Percentiles rank a stretch among this genome's conserved stretches.
Evolutionary conservation across 257 asterid species (phyloP).

Genomic region (Lycium barbarum): DNA sequence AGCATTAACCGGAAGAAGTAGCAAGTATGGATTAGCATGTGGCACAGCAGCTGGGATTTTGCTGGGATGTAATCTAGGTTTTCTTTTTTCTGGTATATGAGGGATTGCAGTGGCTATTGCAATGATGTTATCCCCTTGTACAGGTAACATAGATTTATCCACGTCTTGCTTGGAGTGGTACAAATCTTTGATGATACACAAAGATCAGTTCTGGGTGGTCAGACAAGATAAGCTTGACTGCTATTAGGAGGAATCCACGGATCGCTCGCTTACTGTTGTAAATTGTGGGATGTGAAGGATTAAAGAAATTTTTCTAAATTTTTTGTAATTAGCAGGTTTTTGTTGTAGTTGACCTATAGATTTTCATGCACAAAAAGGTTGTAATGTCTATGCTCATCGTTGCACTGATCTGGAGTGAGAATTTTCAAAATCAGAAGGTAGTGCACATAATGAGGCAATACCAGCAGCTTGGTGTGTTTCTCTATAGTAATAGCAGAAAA

Average conservation of each 20-base stretch:
- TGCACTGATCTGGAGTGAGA: neutral
- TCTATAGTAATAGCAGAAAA: neutral
- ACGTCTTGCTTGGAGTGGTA: neutral
- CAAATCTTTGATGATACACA: neutral
- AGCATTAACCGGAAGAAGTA: neutral
- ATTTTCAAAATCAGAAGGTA: too few relatives aligned
- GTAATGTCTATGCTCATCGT: neutral
- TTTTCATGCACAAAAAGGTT: neutral
- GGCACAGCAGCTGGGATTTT: constrained; percentile 16
- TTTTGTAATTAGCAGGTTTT: constrained; percentile 10
- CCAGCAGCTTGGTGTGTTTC: neutral
- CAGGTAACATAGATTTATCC: constrained; percentile 22
- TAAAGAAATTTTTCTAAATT: neutral
- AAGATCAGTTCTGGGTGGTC: constrained; percentile 18
- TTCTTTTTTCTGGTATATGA: neutral
- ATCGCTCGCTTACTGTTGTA: constrained; percentile 20
- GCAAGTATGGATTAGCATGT: neutral
- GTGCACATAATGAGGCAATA: neutral
- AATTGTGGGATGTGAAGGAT: neutral
- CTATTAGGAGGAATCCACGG: neutral
- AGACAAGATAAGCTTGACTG: neutral
- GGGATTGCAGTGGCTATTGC: neutral
- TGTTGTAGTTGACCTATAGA: neutral
- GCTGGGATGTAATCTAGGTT: constrained; percentile 6
- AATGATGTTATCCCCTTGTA: neutral